Base-by-base conservation (phyloP, 2,329 filamentous ascomycete species). In the Neurospora sp. region DNA sequence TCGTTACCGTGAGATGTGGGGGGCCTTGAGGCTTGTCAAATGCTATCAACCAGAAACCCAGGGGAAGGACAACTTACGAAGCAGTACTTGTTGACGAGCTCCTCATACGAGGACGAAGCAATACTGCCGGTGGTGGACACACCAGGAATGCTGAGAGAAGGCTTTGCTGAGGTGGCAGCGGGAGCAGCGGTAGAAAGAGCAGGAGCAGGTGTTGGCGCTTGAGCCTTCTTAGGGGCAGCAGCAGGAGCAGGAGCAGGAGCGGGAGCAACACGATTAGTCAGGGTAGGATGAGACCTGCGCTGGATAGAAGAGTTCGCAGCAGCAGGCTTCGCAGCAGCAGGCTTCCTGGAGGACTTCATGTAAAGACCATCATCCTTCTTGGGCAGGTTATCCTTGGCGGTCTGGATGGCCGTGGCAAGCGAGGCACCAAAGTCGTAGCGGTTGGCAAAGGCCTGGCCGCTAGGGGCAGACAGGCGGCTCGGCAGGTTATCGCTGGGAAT, bases 11-110 rank as follows among this genome's bases (percentile, higher is more conserved):
- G 75, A 75, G 71, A 73, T 71, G 67, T 19, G 75, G 66, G 71
- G 71, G 69, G 67, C 37, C 74, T 77, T 74, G 72, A 76, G 73
- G 74, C 73, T 73, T 69, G 68, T 73, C 71, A 71, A 71, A 69
- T 72, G 69, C 69, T 69, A 43, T 73, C 73, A 72, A 74, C 79
- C 79, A 74, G 81, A 81, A 78, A 86, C 86, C 52, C 52, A n/a
- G 52, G 52, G 28, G 15, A 5, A 62, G 52, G 52, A 62, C 52
- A 36, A 97, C 95, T 89, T 95, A 97, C 95, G 88, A 98, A 99
- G 87, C 96, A 99, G 86, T 97, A 99, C 85, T 97, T 97, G 85
- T 97, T 94, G 81, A 99, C 91, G 74, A 99, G 87, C 82, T 99
- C 96, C 82, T 96, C 92, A 80, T 99, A 98, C 71, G 95, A 94